A percentile compares a stretch with the other conserved stretches of the same genome.
These are phyloP conservation scores for Sarcocystis neurona DNA, from an alignment of 169 alveolate species.

Conservation along the genomic window DNA sequence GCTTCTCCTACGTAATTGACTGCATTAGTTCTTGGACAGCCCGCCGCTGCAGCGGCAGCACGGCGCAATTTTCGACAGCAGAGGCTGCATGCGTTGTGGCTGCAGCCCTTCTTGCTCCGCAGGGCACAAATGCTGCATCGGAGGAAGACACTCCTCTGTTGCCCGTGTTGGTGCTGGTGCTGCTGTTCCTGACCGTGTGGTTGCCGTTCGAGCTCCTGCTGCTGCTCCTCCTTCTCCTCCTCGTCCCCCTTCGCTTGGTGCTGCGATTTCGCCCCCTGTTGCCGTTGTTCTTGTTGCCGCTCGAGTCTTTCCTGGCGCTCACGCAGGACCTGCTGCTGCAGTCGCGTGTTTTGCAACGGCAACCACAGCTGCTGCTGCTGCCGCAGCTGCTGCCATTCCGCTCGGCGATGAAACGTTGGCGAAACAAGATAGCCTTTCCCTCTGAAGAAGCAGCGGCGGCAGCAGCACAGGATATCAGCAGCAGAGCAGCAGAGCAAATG, in stretches of 20 bases:
- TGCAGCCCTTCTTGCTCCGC: slow-evolving; percentile 55
- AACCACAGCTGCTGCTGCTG: slow-evolving; percentile 24
- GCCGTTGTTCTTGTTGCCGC: not conserved
- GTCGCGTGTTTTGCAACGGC: slow-evolving; percentile 31
- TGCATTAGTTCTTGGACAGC: not conserved
- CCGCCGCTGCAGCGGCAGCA: slow-evolving; percentile 3
- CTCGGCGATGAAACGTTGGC: slow-evolving; percentile 11
- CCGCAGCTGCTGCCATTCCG: slow-evolving; percentile 51
- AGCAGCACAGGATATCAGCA: not conserved
- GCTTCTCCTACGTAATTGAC: too few relatives aligned
- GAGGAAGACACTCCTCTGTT: not conserved
- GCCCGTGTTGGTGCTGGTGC: too few relatives aligned
- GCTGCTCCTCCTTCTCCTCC: not conserved
- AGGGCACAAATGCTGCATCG: slow-evolving; percentile 40
- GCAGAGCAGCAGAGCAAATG: not conserved
- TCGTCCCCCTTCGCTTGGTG: not conserved
- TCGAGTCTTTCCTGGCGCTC: not conserved
- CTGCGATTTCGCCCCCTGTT: not conserved
- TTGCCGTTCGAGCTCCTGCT: too few relatives aligned
- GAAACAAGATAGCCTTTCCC: slow-evolving; percentile 60
- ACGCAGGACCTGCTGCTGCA: not conserved
- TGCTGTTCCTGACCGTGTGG: too few relatives aligned
- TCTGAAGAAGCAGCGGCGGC: not conserved
- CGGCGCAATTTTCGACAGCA: slow-evolving; percentile 56
- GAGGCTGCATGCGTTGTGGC: slow-evolving; percentile 56